Percentiles rank a stretch among this genome's conserved stretches.
phyloP scores from a whole-genome alignment of 768 basidiomycete species.

The Rhizopogon vesiculosus region DNA sequence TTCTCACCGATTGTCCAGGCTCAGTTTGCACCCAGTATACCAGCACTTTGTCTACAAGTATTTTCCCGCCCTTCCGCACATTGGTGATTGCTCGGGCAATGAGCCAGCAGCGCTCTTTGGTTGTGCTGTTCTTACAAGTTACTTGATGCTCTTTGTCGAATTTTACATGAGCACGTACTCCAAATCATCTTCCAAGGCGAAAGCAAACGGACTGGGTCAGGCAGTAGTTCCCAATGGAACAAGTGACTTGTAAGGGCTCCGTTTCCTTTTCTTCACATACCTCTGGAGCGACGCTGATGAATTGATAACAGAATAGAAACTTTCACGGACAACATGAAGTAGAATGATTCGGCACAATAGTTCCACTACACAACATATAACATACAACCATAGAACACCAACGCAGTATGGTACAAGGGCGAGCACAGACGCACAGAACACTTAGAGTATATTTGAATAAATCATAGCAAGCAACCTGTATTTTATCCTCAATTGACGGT shows the following conservation, averaged over 20 bases:
- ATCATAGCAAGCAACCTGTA: background rate
- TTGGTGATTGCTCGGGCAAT: slow-evolving; percentile 23
- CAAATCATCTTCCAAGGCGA: background rate
- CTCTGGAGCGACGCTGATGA: background rate
- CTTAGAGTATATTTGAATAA: background rate
- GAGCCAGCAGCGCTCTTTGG: slow-evolving; percentile 11
- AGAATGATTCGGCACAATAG: background rate
- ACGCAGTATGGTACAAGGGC: background rate
- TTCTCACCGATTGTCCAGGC: background rate
- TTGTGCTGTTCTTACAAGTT: slow-evolving; percentile 11
- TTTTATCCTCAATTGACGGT: too few species aligned
- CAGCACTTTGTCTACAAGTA: slow-evolving; percentile 23
- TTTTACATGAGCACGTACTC: slow-evolving; percentile 21
- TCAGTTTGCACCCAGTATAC: slow-evolving; percentile 11
- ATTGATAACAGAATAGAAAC: background rate
- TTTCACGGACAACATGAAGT: background rate
- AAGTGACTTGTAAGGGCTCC: background rate
- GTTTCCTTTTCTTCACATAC: background rate
- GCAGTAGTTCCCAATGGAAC: background rate
- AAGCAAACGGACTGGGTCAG: background rate
- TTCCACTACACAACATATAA: background rate
- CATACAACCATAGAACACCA: background rate
- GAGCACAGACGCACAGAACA: background rate
- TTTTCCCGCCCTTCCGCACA: slow-evolving; percentile 17
- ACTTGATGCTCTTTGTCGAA: slow-evolving; percentile 18